Percentiles rank a stretch among this genome's conserved stretches.
These are phyloP conservation scores for Pichia sp. DNA, from an alignment of 1,139 yeast genomes.

Conservation along the genomic window DNA sequence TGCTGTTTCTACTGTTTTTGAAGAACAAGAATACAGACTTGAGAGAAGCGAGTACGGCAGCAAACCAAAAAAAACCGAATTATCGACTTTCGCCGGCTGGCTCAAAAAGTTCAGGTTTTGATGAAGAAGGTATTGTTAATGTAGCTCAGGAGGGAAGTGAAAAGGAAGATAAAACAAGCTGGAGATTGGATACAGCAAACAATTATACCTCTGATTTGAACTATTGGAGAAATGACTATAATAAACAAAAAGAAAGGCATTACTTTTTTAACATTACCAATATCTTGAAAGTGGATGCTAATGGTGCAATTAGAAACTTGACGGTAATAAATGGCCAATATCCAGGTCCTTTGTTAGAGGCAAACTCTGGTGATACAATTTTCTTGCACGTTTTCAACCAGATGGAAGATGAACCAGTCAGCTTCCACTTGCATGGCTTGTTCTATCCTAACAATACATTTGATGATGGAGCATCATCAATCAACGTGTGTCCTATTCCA, in stretches of 20 bases:
- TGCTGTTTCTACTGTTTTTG: background rate
- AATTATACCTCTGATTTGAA: conserved; percentile 18
- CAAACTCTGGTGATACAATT: conserved; percentile 38
- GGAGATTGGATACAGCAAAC: conserved; percentile 18
- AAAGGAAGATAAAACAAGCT: background rate
- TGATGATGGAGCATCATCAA: conserved; percentile 43
- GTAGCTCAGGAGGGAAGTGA: background rate
- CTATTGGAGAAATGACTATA: conserved; percentile 16
- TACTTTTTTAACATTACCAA: conserved; percentile 17
- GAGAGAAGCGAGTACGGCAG: background rate
- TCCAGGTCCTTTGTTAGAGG: conserved; percentile 38
- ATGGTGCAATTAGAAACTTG: conserved; percentile 27
- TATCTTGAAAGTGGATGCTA: conserved; percentile 13
- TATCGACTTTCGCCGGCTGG: background rate
- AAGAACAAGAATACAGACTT: background rate
- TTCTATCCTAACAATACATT: conserved; percentile 39
- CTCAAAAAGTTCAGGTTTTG: background rate
- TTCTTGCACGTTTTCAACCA: conserved; percentile 32
- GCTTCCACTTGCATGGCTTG: conserved; percentile 48
- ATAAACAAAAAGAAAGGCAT: conserved; percentile 15
- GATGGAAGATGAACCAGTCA: conserved; percentile 31
- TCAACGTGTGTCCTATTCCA: conserved; percentile 41
- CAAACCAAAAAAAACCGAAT: background rate
- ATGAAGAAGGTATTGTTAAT: background rate
- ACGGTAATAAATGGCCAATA: conserved; percentile 37